A percentile compares a stretch with the other conserved stretches of the same genome.
phyloP scores from a whole-genome alignment of 768 basidiomycete species.

The Candolleomyces aberdarensis region DNA sequence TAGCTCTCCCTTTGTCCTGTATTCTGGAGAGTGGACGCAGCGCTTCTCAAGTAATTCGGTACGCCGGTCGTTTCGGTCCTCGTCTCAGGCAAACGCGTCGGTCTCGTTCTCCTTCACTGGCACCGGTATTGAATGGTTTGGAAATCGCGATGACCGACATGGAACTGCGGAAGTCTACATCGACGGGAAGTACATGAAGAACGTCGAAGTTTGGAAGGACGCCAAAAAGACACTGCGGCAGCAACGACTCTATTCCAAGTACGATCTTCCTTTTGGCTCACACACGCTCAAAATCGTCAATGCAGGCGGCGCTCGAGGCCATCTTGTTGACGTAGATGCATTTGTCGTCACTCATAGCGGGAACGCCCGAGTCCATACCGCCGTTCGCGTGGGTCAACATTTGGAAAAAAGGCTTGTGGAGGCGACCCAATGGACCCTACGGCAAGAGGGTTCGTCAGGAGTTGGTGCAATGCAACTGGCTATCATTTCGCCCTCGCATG shows the following conservation, averaged over 20 bases:
- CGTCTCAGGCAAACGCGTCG: conserved; percentile 45
- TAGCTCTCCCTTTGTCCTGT: conserved; percentile 61
- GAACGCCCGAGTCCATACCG: not conserved
- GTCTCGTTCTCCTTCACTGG: conserved; percentile 63
- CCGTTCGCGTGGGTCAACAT: not conserved
- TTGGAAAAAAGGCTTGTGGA: not conserved
- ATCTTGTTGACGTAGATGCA: conserved; percentile 57
- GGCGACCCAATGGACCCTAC: conserved; percentile 48
- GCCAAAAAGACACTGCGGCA: conserved; percentile 35
- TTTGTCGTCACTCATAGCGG: conserved; percentile 57
- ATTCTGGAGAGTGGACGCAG: conserved; percentile 58
- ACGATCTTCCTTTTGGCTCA: conserved; percentile 43
- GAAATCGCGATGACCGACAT: conserved; percentile 50
- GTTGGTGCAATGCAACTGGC: conserved; percentile 77
- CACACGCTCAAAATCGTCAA: conserved; percentile 69
- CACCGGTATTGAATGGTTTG: conserved; percentile 79
- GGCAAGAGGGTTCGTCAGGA: conserved; percentile 67
- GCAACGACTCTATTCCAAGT: conserved; percentile 66
- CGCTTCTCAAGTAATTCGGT: conserved; percentile 50
- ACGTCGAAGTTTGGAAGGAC: conserved; percentile 45
- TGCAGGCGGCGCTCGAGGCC: conserved; percentile 37
- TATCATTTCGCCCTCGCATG: conserved; percentile 66
- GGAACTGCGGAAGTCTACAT: conserved; percentile 56
- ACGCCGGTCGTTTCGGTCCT: conserved; percentile 48
- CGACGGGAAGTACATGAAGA: conserved; percentile 46